These are phyloP conservation scores for Rutstroemia sp. DNA, from an alignment of 2,329 filamentous ascomycete genomes.

Conservation along the genomic window DNA sequence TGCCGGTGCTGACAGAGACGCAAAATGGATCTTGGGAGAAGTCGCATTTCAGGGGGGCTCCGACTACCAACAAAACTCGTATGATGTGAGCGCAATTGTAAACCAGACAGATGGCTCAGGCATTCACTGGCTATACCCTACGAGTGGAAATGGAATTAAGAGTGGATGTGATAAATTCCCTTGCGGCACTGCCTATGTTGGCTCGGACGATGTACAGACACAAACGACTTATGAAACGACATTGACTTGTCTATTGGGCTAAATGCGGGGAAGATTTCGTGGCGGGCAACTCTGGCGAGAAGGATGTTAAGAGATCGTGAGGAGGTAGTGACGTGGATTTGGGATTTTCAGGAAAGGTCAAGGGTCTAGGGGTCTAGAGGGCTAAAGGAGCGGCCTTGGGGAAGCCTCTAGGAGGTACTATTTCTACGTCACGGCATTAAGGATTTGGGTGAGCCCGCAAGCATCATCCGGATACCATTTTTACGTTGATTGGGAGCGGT, in stretches of 20 bases:
- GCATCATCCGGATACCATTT: too few relatives aligned
- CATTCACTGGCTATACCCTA: neutral
- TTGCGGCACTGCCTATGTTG: neutral
- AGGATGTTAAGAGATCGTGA: too few relatives aligned
- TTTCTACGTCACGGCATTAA: too few relatives aligned
- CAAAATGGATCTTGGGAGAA: neutral
- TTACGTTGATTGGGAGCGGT: too few relatives aligned
- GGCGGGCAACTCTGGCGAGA: too few relatives aligned
- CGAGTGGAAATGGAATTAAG: neutral
- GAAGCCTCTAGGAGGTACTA: too few relatives aligned
- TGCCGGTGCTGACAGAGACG: neutral
- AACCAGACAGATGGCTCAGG: slow-evolving; percentile 3
- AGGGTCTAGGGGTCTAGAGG: too few relatives aligned
- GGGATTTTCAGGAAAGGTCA: too few relatives aligned
- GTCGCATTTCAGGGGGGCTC: neutral
- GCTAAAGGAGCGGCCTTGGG: too few relatives aligned
- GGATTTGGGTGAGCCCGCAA: too few relatives aligned
- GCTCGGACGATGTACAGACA: neutral
- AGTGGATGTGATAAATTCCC: neutral
- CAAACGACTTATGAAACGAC: neutral
- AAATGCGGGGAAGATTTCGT: neutral
- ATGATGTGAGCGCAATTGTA: neutral
- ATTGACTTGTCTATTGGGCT: neutral
- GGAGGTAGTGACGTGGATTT: too few relatives aligned
- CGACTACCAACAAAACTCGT: neutral